phyloP scores from a whole-genome alignment of 2,329 filamentous ascomycete species.

The Colletotrichum kahawae region DNA sequence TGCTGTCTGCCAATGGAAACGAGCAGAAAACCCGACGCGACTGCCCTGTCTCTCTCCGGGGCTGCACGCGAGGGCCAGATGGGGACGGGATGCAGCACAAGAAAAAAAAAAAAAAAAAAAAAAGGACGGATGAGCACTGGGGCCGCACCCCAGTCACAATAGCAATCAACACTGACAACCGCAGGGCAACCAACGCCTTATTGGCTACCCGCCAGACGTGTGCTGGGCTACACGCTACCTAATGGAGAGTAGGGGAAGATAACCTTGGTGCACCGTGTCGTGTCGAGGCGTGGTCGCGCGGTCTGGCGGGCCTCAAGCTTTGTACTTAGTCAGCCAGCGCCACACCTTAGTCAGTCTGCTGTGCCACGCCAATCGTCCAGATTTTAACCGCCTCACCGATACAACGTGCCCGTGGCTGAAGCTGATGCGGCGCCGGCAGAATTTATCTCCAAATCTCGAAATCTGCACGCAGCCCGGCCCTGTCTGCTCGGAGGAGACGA shows the following conservation, averaged over 20 bases:
- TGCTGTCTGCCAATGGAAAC: background rate
- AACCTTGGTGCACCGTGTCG: too few species aligned
- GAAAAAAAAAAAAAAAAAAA: background rate
- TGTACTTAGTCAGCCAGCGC: background rate
- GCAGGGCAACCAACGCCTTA: constrained; percentile 56
- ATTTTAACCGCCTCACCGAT: background rate
- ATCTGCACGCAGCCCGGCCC: background rate
- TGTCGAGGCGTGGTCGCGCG: background rate
- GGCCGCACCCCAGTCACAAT: constrained; percentile 3
- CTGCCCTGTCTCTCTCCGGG: background rate
- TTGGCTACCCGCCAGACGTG: constrained; percentile 39
- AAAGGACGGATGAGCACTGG: constrained; percentile 4
- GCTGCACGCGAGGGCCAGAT: constrained; percentile 8
- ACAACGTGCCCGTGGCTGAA: constrained; percentile 9
- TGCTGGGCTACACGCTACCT: background rate
- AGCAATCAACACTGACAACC: constrained; percentile 59
- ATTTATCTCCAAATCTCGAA: constrained; percentile 19
- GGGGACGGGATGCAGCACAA: background rate
- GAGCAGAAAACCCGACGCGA: constrained; percentile 13
- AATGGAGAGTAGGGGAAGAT: too few species aligned
- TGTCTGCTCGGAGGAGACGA: background rate
- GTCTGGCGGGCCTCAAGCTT: too few species aligned
- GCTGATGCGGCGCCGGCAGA: background rate
- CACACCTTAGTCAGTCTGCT: background rate
- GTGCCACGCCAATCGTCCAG: background rate